Conservation (phyloP, 306 rosid genomes). For the Ceratonia siliqua region DNA sequence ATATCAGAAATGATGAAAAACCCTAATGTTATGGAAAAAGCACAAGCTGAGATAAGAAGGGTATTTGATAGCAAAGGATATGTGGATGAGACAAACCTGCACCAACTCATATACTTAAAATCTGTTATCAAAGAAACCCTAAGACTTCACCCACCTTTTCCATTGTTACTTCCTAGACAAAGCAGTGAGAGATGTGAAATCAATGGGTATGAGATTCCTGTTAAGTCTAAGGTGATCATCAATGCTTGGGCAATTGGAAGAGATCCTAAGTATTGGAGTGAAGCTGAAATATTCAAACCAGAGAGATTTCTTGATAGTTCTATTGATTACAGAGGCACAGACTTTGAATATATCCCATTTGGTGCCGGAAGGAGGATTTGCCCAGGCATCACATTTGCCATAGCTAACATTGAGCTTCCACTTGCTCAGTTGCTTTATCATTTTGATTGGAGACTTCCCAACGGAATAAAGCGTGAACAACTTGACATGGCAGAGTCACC, state of each 20-base stretch:
- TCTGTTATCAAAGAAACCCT: slow-evolving; percentile 38
- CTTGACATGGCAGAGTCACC: slow-evolving; percentile 35
- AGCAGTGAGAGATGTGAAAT: slow-evolving; percentile 26
- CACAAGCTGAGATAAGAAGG: slow-evolving; percentile 42
- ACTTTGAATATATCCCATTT: slow-evolving; percentile 37
- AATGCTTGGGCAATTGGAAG: slow-evolving; percentile 41
- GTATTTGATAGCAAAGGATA: slow-evolving; percentile 24
- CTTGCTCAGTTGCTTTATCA: slow-evolving; percentile 35
- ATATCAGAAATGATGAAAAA: slow-evolving; percentile 49
- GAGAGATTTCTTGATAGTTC: slow-evolving; percentile 33
- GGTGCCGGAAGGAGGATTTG: slow-evolving; percentile 44
- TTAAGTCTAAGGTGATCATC: not conserved
- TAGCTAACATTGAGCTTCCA: slow-evolving; percentile 24
- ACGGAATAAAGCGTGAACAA: slow-evolving; percentile 33
- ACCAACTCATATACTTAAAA: slow-evolving; percentile 30
- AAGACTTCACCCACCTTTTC: slow-evolving; percentile 34
- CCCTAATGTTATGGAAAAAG: slow-evolving; percentile 39
- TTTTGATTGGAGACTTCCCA: slow-evolving; percentile 43
- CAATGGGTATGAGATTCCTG: slow-evolving; percentile 28
- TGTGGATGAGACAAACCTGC: slow-evolving; percentile 28
- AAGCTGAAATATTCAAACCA: slow-evolving; percentile 38
- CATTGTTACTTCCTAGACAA: slow-evolving; percentile 35
- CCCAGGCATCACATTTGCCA: slow-evolving; percentile 37
- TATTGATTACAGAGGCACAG: slow-evolving; percentile 28
- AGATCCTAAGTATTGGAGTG: slow-evolving; percentile 37